Percentiles rank a stretch among this genome's conserved stretches.
phyloP scores from a whole-genome alignment of 2,329 filamentous ascomycete genomes.

The Aspergillus ochraceoroseus region DNA sequence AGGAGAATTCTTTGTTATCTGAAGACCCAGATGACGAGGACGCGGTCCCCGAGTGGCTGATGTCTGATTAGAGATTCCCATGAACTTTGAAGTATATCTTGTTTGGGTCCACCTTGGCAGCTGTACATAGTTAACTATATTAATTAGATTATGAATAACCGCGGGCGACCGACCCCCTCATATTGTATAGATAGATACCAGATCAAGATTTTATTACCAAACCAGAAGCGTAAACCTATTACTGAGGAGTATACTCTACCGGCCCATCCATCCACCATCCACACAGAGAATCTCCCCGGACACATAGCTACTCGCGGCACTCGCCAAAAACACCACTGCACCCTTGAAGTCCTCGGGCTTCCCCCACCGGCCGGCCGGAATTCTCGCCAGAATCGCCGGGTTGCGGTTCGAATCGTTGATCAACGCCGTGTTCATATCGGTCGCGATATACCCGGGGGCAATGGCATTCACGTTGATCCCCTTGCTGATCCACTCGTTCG shows the following conservation, averaged over 20 bases:
- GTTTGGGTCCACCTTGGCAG: too few species aligned
- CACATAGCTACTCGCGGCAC: slow-evolving; percentile 72
- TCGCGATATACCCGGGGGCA: slow-evolving; percentile 64
- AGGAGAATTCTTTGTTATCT: slow-evolving; percentile 52
- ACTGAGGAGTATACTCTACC: slow-evolving; percentile 46
- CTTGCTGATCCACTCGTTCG: slow-evolving; percentile 77
- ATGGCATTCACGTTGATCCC: slow-evolving; percentile 65
- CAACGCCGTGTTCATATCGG: slow-evolving; percentile 89
- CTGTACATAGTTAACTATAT: too few species aligned
- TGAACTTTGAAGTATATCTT: too few species aligned
- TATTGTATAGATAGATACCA: too few species aligned
- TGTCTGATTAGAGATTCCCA: slow-evolving; percentile 33
- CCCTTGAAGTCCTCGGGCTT: slow-evolving; percentile 84
- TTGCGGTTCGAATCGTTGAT: slow-evolving; percentile 66
- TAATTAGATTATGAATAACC: too few species aligned
- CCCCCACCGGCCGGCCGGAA: slow-evolving; percentile 81
- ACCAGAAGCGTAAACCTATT: too few species aligned
- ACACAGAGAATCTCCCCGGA: slow-evolving; percentile 77
- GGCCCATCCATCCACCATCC: slow-evolving; percentile 90
- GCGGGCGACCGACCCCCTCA: too few species aligned
- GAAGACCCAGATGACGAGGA: slow-evolving; percentile 63
- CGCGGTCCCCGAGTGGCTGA: slow-evolving; percentile 60
- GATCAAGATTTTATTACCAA: not conserved
- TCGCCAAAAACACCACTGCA: slow-evolving; percentile 69
- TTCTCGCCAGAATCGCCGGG: slow-evolving; percentile 69